These are phyloP conservation scores for Ambrosia artemisiifolia DNA, from an alignment of 129 eudicot species.

Conservation along the genomic window DNA sequence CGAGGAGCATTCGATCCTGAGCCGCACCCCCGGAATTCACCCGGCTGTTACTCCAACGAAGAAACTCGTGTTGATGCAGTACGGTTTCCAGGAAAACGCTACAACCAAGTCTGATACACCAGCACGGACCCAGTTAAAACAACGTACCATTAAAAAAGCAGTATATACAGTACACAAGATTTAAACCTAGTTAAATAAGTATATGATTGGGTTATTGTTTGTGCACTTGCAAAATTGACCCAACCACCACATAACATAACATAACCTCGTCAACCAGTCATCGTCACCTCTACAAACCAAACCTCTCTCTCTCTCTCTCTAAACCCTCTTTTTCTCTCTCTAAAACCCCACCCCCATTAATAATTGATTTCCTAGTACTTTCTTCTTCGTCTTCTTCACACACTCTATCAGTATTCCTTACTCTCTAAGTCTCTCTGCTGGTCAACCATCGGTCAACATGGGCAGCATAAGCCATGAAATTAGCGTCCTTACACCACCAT, in stretches of 20 bases:
- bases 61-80: too few relatives aligned
- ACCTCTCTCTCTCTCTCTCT: background rate
- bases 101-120: too few relatives aligned
- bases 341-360: background rate
- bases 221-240: background rate
- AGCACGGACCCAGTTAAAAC: too few relatives aligned
- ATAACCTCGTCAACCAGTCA: background rate
- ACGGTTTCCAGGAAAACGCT: too few relatives aligned
- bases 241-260: background rate
- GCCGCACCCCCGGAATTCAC: too few relatives aligned
- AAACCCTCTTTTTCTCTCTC: slow-evolving; percentile 11
- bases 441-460: slow-evolving; percentile 35
- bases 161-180: too few relatives aligned
- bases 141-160: too few relatives aligned
- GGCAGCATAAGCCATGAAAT: slow-evolving; percentile 15
- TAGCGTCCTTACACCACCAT: background rate
- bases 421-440: background rate
- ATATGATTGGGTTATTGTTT: too few relatives aligned
- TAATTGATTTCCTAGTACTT: slow-evolving; percentile 4
- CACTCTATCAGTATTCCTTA: background rate
- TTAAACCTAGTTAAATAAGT: too few relatives aligned
- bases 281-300: slow-evolving; percentile 11
- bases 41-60: too few relatives aligned
- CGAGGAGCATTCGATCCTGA: too few relatives aligned
- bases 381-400: background rate